Conservation (phyloP, 2,329 filamentous ascomycete genomes). For the Cadophora malorum region DNA sequence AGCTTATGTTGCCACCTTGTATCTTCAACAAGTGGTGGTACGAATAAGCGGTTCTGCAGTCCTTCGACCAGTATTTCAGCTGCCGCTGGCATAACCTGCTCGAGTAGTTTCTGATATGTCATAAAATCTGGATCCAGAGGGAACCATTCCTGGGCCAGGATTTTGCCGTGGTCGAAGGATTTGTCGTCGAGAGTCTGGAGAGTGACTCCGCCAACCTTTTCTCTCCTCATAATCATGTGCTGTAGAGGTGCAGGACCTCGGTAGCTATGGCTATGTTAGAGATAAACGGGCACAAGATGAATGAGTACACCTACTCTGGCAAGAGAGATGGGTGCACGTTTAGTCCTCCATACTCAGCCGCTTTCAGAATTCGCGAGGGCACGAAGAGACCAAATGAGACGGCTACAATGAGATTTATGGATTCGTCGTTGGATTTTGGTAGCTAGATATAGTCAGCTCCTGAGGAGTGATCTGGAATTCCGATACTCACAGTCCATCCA, state of each 20-base stretch:
- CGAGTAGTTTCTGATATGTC: constrained; percentile 57
- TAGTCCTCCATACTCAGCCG: constrained; percentile 80
- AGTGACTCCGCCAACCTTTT: constrained; percentile 73
- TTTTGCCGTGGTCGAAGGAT: constrained; percentile 78
- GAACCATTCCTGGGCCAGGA: constrained; percentile 74
- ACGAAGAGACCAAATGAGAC: constrained; percentile 95
- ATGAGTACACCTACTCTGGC: constrained; percentile 67
- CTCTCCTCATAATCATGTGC: constrained; percentile 73
- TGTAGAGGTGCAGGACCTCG: constrained; percentile 87
- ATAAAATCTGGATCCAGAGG: constrained; percentile 54
- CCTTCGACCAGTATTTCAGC: constrained; percentile 73
- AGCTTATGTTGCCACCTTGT: not conserved
- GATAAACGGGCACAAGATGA: constrained; percentile 11
- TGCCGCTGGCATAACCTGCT: constrained; percentile 66
- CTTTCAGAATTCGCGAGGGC: constrained; percentile 73
- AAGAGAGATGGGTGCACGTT: constrained; percentile 94
- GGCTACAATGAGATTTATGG: constrained; percentile 81
- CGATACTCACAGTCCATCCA: constrained; percentile 70
- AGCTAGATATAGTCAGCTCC: constrained; percentile 50
- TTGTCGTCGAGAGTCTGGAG: constrained; percentile 83
- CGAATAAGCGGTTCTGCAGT: constrained; percentile 67
- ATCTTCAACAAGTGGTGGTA: constrained; percentile 58
- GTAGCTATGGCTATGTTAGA: constrained; percentile 57
- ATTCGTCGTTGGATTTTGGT: constrained; percentile 52
- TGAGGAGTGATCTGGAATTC: constrained; percentile 1